Evolutionary conservation across 176 grass and related monocot species (phyloP), one percentile per base, ranked within the genome.

Genomic region (Neostapfia colusana): DNA sequence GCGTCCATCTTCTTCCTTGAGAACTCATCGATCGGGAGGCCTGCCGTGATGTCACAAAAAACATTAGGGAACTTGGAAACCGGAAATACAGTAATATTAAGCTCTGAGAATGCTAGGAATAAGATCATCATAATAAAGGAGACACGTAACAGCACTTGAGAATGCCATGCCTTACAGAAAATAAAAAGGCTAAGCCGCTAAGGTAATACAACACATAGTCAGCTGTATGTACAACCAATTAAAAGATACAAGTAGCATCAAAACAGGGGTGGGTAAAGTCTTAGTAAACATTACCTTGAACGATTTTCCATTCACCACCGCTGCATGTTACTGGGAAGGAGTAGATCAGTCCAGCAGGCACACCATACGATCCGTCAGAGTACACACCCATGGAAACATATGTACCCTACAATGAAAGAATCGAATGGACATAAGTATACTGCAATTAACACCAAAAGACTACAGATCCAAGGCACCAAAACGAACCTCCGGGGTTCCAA

Each of bases 331-430:
- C 92, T 54, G 96, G 96, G 83, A 92, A 99, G 55, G 92, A 95
- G 81, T 99, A 99, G 51, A 99, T 99, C 10, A 99, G 85, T 35
- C 96, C 92, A 78, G 87, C 87, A 8, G 92, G 96, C n/a, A 99
- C 89, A 85, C 87, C 82, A 1, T 99, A 99, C 7, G 96, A 99
- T 49, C 92, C 96, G 81, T 99, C 96, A 40, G 92, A 95, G 77
- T 95, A 95, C 27, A 92, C 96, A 10, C 96, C 92, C 92, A 95
- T 99, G 60, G 96, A 99, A 86, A 95, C 96, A 82, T 70, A 99
- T 65, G 89, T 90, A 83, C 96, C 96, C 92, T 95, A 71, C 40
- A 39, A 62, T 6, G 4, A 43, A 57, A 59, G 0, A 48, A 26
- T 1, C 16, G 24, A 54, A 60, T 5, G 24, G 68, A 34, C 26